Evolutionary conservation across 345 rosid species (phyloP).

Genomic region (Adansonia digitata): DNA sequence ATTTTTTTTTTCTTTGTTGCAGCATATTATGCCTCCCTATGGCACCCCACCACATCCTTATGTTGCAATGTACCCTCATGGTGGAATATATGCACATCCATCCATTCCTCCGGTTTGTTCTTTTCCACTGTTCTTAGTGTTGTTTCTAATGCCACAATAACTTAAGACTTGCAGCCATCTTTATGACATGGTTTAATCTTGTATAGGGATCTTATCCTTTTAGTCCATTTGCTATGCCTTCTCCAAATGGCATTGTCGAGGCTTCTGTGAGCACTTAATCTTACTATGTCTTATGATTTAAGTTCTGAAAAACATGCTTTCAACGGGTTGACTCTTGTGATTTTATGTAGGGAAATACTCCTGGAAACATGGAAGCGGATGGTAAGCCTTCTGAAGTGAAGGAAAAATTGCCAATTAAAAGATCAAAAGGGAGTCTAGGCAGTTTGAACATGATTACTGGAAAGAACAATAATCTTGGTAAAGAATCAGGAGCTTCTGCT

Average conservation of each 20-base stretch:
- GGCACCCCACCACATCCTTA: slow-evolving; percentile 98
- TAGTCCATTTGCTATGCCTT: slow-evolving; percentile 92
- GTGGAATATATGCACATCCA: slow-evolving; percentile 94
- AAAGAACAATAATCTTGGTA: slow-evolving; percentile 64
- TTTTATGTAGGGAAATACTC: slow-evolving; percentile 62
- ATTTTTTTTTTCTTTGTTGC: slow-evolving; percentile 18
- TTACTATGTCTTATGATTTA: slow-evolving; percentile 14
- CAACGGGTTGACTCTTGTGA: slow-evolving; percentile 13
- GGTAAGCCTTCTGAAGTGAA: slow-evolving; percentile 73
- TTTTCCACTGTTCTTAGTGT: slow-evolving; percentile 15
- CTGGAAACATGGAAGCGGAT: slow-evolving; percentile 65
- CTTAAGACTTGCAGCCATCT: slow-evolving; percentile 8
- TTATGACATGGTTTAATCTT: slow-evolving; percentile 9
- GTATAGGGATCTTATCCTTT: slow-evolving; percentile 88
- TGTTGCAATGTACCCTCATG: slow-evolving; percentile 97
- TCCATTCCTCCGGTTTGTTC: slow-evolving; percentile 77
- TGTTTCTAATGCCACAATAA: slow-evolving; percentile 2
- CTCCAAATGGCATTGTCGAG: slow-evolving; percentile 87
- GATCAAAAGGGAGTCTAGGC: slow-evolving; percentile 97
- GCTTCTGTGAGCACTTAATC: slow-evolving; percentile 52
- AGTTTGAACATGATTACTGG: slow-evolving; percentile 90
- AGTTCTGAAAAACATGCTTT: slow-evolving; percentile 5
- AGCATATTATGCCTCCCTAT: slow-evolving; percentile 98
- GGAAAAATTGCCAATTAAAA: slow-evolving; percentile 94
- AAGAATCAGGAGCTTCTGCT: slow-evolving; percentile 69